Percentiles rank a stretch among this genome's conserved stretches.
Evolutionary conservation across 1,139 yeast genomes (phyloP).

Genomic region (Protomyces macrosporus): DNA sequence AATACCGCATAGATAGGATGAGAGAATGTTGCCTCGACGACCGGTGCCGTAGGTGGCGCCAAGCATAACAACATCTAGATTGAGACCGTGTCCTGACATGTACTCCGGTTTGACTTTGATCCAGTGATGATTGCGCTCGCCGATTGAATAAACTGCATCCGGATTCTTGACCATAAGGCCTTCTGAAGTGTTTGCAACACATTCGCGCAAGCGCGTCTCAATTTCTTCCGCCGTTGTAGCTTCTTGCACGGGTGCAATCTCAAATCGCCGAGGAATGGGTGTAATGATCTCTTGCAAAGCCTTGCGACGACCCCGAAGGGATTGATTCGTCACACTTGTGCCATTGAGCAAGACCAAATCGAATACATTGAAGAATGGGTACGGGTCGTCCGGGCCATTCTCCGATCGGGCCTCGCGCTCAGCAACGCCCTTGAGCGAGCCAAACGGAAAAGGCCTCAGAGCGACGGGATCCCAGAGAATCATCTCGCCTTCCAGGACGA

Average conservation of each 20-base stretch:
- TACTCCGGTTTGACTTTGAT: constrained; percentile 88
- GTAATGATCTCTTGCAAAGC: constrained; percentile 48
- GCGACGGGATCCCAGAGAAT: constrained; percentile 71
- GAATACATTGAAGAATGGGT: constrained; percentile 61
- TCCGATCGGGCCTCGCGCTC: constrained; percentile 38
- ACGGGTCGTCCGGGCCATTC: constrained; percentile 6
- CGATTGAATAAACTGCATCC: constrained; percentile 55
- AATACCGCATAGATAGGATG: constrained; percentile 71
- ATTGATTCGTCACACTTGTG: constrained; percentile 49
- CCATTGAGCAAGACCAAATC: constrained; percentile 71
- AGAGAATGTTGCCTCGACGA: constrained; percentile 39
- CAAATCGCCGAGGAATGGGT: constrained; percentile 52
- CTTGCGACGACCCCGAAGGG: constrained; percentile 54
- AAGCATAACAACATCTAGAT: constrained; percentile 69
- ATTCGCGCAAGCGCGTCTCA: constrained; percentile 51
- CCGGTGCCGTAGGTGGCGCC: constrained; percentile 75
- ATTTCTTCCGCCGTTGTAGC: constrained; percentile 38
- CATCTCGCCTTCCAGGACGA: constrained; percentile 87
- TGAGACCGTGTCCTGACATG: constrained; percentile 77
- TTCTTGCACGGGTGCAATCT: constrained; percentile 43
- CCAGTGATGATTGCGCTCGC: constrained; percentile 61
- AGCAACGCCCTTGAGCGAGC: constrained; percentile 69
- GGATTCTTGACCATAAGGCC: constrained; percentile 75
- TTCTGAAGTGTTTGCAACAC: constrained; percentile 64
- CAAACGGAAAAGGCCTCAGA: constrained; percentile 66